Evolutionary conservation across 371 early-diverging fungal species (phyloP).

Genomic region (Mucor velutinosus): DNA sequence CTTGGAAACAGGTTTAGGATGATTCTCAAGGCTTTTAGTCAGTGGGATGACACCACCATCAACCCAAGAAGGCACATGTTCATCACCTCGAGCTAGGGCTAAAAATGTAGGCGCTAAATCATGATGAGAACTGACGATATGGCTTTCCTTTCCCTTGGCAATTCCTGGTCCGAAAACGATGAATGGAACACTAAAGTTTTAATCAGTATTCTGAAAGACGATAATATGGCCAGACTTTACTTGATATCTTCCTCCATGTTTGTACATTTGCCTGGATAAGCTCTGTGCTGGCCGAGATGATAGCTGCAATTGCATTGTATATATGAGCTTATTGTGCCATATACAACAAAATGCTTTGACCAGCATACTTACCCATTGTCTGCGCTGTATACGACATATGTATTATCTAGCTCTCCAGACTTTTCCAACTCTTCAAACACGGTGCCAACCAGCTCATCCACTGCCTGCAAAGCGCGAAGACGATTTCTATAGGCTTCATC

Average conservation of each 20-base stretch:
- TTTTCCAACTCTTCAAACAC: conserved; percentile 56
- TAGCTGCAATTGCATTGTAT: conserved; percentile 29
- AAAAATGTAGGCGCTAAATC: conserved; percentile 65
- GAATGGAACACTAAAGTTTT: conserved; percentile 52
- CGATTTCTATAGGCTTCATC: conserved; percentile 61
- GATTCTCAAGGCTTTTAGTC: conserved; percentile 36
- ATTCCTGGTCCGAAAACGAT: conserved; percentile 68
- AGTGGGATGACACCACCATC: conserved; percentile 62
- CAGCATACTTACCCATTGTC: conserved; percentile 55
- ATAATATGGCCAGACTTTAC: conserved; percentile 15
- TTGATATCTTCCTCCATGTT: conserved; percentile 68
- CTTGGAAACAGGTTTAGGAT: conserved; percentile 43
- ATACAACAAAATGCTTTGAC: not conserved
- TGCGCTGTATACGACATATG: conserved; percentile 65
- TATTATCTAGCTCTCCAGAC: conserved; percentile 63
- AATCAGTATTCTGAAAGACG: not conserved
- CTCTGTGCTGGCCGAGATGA: conserved; percentile 67
- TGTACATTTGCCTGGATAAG: conserved; percentile 61
- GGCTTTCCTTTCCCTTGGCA: conserved; percentile 43
- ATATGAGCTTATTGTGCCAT: not conserved
- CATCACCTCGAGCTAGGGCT: conserved; percentile 50
- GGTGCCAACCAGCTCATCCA: conserved; percentile 65
- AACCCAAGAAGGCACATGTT: conserved; percentile 44
- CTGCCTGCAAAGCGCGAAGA: conserved; percentile 63
- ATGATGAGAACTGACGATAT: conserved; percentile 58